Evolutionary conservation across 768 basidiomycete species (phyloP).

Genomic region (Mycena belliarum): DNA sequence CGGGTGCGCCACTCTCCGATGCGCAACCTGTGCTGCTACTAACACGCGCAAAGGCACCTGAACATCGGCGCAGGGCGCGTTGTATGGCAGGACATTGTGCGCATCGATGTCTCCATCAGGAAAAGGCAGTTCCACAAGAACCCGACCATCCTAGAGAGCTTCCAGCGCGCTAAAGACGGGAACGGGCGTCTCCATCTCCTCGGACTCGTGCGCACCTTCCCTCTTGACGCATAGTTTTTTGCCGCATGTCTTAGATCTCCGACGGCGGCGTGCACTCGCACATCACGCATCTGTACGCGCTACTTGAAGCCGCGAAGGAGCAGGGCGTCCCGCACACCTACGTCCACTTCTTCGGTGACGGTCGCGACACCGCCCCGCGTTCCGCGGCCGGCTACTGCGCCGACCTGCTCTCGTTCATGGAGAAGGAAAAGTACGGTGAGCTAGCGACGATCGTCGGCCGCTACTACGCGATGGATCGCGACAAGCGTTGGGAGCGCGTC

Average conservation of each 20-base stretch:
- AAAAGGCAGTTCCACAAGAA: conserved; percentile 86
- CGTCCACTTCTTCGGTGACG: conserved; percentile 93
- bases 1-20: conserved; percentile 57
- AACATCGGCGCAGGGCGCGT: conserved; percentile 95
- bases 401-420: conserved; percentile 74
- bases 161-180: conserved; percentile 76
- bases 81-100: conserved; percentile 98
- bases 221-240: too few relatives aligned
- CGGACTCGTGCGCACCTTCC: too few relatives aligned
- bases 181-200: conserved; percentile 25
- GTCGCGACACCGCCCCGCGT: conserved; percentile 89
- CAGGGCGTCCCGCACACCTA: conserved; percentile 82
- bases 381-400: conserved; percentile 78
- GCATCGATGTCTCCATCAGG: conserved; percentile 90
- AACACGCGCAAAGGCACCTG: conserved; percentile 73
- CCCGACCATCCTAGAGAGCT: conserved; percentile 66
- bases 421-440: conserved; percentile 73
- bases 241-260: conserved; percentile 51
- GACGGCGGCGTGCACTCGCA: conserved; percentile 98
- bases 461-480: conserved; percentile 97
- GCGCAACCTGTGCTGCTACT: too few relatives aligned
- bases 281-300: conserved; percentile 85
- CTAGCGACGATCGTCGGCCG: conserved; percentile 85
- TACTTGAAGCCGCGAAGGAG: conserved; percentile 89
- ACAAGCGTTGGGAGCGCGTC: conserved; percentile 94